A percentile compares a stretch with the other conserved stretches of the same genome.
Evolutionary conservation across 495 filamentous ascomycete genomes (phyloP).

Genomic region (Massariosphaeria phaeospora): DNA sequence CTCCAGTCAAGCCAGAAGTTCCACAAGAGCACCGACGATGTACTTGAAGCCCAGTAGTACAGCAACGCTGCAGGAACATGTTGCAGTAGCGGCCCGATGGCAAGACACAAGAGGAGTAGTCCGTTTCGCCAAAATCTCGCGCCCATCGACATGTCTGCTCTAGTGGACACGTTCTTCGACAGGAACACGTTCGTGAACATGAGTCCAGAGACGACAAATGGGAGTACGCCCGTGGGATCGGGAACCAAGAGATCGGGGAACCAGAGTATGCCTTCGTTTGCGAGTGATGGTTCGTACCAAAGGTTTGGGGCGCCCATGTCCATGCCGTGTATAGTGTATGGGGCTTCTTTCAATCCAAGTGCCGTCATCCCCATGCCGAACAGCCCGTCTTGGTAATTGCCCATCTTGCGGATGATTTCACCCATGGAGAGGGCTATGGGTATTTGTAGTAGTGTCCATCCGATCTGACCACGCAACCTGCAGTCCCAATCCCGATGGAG

Average conservation of each 20-base stretch:
- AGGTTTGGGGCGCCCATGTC: background rate
- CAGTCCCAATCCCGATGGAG: slow-evolving; percentile 26
- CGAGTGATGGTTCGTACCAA: slow-evolving; percentile 52
- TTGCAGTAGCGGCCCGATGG: background rate
- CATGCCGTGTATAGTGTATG: background rate
- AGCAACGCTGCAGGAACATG: background rate
- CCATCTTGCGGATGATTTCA: slow-evolving; percentile 62
- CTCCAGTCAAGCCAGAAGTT: slow-evolving; percentile 2
- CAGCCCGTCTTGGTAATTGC: slow-evolving; percentile 53
- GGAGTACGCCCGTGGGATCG: slow-evolving; percentile 63
- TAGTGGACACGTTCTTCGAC: background rate
- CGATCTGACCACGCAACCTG: slow-evolving; percentile 6
- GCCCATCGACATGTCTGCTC: background rate
- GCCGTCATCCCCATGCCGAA: slow-evolving; percentile 41
- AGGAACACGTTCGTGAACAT: slow-evolving; percentile 26
- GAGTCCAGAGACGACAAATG: slow-evolving; percentile 21
- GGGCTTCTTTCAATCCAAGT: background rate
- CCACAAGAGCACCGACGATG: background rate
- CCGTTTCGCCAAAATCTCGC: background rate
- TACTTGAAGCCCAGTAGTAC: slow-evolving; percentile 4
- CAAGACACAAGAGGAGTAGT: background rate
- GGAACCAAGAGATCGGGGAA: slow-evolving; percentile 67
- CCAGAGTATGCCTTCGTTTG: slow-evolving; percentile 72
- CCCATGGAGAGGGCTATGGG: slow-evolving; percentile 67
- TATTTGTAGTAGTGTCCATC: slow-evolving; percentile 46